Conservation (phyloP, 495 filamentous ascomycete species). For the Annulohypoxylon bovei region DNA sequence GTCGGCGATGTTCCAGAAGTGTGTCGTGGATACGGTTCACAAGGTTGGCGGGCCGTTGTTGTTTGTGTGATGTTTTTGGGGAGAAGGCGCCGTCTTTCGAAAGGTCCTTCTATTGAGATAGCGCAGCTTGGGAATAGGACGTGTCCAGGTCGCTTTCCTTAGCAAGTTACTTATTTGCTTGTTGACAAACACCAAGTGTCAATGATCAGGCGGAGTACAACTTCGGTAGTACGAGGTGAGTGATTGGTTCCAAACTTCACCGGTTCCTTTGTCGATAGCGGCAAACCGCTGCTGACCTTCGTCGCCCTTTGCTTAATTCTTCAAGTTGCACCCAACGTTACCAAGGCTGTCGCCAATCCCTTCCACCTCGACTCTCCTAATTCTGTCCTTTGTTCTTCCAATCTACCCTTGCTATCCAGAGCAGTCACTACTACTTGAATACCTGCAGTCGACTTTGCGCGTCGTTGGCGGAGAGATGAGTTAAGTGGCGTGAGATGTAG, state of each 20-base stretch:
- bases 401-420: conserved; percentile 26
- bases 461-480: background rate
- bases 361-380: conserved; percentile 10
- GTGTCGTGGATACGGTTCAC: background rate
- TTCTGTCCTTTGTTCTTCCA: conserved; percentile 6
- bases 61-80: background rate
- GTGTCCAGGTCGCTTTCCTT: conserved; percentile 31
- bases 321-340: conserved; percentile 12
- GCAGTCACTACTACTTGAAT: conserved; percentile 1
- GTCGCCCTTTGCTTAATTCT: conserved; percentile 5
- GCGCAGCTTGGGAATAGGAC: conserved; percentile 20
- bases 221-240: background rate
- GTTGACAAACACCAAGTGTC: conserved; percentile 11
- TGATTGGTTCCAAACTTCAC: conserved; percentile 13
- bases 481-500: conserved; percentile 1
- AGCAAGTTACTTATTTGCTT: conserved; percentile 5
- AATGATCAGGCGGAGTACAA: conserved; percentile 17
- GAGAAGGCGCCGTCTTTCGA: background rate
- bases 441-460: conserved; percentile 1
- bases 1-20: conserved; percentile 9
- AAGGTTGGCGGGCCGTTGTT: background rate
- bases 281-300: conserved; percentile 11
- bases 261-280: conserved; percentile 7
- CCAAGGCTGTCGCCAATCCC: conserved; percentile 18
- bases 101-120: conserved; percentile 6